Base-by-base conservation (phyloP, 768 basidiomycete species). In the Dictyophora rubrovolvata region DNA sequence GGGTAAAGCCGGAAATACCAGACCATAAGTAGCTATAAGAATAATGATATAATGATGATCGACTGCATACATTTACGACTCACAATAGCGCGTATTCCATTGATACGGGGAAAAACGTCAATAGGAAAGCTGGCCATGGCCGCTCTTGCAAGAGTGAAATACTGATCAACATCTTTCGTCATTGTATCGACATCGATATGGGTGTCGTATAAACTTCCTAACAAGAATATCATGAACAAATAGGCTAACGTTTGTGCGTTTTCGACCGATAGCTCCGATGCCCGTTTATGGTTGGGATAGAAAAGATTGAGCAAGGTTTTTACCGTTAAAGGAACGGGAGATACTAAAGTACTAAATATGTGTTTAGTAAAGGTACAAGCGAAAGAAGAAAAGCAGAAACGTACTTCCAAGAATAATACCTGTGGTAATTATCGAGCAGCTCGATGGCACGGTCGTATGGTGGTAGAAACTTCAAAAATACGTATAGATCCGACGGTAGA, bases 1-100 rank as follows among this genome's bases (percentile, higher is more conserved):
- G 57, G 57, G 34, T 42, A 59, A 6, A 59, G 20, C 17, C 57
- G 57, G 48, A 59, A 59, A 28, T 59, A 59, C 57, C 57, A 59
- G 6, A 59, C 52, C 50, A 59, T 59, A 23, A 59, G 49, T 21
- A 59, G 20, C 57, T 59, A 42, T 7, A 33, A 18, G 23, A 10
- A 14, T 42, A 42, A 42, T 58, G 34, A 22, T 28, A 52, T 33
- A 53, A 20, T 10, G 34, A n/a, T 18, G 48, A 51, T 2, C 23
- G 12, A 36, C n/a, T n/a, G 36, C 34, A 16, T 53, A 16, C 7
- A 28, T 28, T 36, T 1, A 33, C 18, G 34, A 47, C 50, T 7
- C 36, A 53, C 57, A 35, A 59, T 53, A 11, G 57, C 57, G 8
- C 35, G 57, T 53, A 59, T 53, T 12, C 57, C 57, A 6, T 59